phyloP scores from a whole-genome alignment of 352 stramenopile species.

The Plasmopara muralis region DNA sequence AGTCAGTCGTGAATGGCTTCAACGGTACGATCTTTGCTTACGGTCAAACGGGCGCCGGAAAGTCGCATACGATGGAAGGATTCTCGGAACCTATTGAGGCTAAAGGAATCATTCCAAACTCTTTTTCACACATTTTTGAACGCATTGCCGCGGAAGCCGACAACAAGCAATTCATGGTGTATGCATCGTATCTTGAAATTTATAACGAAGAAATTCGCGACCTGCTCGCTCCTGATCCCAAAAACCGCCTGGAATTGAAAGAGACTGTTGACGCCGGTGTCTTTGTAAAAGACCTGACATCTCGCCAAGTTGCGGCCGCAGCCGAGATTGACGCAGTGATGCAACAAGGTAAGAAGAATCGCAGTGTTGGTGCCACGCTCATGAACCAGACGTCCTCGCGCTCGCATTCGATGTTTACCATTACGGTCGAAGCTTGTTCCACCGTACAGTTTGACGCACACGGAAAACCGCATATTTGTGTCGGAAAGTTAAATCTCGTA shows the following conservation, averaged over 20 bases:
- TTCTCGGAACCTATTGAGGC: constrained; percentile 80
- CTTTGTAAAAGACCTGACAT: constrained; percentile 93
- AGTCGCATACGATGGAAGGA: constrained; percentile 90
- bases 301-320: constrained; percentile 64
- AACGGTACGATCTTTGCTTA: constrained; percentile 97
- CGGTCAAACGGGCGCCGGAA: constrained; percentile 83
- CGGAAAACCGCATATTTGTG: too few relatives aligned
- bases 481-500: too few relatives aligned
- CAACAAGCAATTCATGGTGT: constrained; percentile 90
- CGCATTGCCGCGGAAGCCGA: constrained; percentile 73
- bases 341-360: too few relatives aligned
- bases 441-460: too few relatives aligned
- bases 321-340: constrained; percentile 10
- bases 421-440: too few relatives aligned
- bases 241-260: constrained; percentile 89
- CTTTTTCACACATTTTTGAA: constrained; percentile 95
- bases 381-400: too few relatives aligned
- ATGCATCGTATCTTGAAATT: constrained; percentile 72
- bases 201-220: constrained; percentile 89
- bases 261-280: constrained; percentile 92
- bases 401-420: too few relatives aligned
- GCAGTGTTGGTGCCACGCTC: too few relatives aligned
- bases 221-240: constrained; percentile 82
- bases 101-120: constrained; percentile 94
- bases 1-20: constrained; percentile 88